Conservation (phyloP, 768 basidiomycete genomes). For the Tricholoma flavovirens region DNA sequence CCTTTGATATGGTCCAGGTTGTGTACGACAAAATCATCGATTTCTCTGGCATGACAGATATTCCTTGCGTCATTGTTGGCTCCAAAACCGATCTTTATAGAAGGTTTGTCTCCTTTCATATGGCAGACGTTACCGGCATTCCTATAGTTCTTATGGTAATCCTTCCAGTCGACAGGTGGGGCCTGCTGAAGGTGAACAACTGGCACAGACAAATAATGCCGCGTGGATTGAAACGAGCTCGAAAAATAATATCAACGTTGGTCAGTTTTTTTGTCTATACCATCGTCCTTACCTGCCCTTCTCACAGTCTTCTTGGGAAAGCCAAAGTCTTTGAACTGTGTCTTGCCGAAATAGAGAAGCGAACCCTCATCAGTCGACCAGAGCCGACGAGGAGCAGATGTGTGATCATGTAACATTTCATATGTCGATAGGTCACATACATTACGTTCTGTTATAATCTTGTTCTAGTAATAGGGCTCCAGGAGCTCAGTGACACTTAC, state of each 20-base stretch:
- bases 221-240: constrained; percentile 87
- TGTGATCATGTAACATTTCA: constrained; percentile 44
- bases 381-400: constrained; percentile 43
- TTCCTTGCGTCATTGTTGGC: constrained; percentile 90
- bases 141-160: constrained; percentile 9
- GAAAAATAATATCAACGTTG: constrained; percentile 74
- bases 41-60: constrained; percentile 73
- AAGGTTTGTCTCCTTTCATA: constrained; percentile 44
- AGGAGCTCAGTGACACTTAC: neutral
- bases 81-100: constrained; percentile 77
- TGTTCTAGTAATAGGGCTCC: neutral
- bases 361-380: constrained; percentile 38
- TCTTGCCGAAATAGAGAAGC: constrained; percentile 74
- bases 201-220: constrained; percentile 64
- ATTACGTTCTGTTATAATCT: neutral
- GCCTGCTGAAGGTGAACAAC: constrained; percentile 56
- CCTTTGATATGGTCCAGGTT: constrained; percentile 87
- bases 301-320: constrained; percentile 20
- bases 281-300: neutral
- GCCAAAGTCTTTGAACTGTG: constrained; percentile 79
- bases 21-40: constrained; percentile 91
- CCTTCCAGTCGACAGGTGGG: constrained; percentile 60
- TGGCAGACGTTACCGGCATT: constrained; percentile 6
- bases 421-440: neutral
- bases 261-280: constrained; percentile 39